A percentile compares a stretch with the other conserved stretches of the same genome.
These are phyloP conservation scores for Abrus pulchellus DNA, from an alignment of 306 rosid species.

Conservation along the genomic window DNA sequence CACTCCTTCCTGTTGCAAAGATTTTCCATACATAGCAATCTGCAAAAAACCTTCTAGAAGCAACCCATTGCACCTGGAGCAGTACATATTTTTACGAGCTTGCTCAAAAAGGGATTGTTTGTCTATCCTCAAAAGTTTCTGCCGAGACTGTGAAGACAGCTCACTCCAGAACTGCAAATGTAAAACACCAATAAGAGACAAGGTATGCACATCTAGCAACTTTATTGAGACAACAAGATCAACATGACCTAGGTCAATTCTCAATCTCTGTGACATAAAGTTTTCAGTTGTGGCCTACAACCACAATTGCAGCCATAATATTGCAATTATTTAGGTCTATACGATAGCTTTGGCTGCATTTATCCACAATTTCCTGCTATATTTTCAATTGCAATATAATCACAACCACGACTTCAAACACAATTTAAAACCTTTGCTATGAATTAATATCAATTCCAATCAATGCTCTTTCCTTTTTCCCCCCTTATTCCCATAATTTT, in stretches of 20 bases:
- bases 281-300: neutral
- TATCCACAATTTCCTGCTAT: neutral
- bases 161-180: conserved; percentile 90
- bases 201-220: conserved; percentile 34
- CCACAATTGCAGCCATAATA: neutral
- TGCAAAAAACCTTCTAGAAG: conserved; percentile 97
- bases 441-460: conserved; percentile 27
- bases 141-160: conserved; percentile 72
- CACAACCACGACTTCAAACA: neutral
- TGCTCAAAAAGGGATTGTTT: conserved; percentile 97
- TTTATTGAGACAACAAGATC: conserved; percentile 30
- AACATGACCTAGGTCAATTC: conserved; percentile 32
- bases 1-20: conserved; percentile 82
- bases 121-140: conserved; percentile 90
- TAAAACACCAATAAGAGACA: conserved; percentile 47
- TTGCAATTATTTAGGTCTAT: neutral
- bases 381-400: neutral
- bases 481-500: neutral
- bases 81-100: conserved; percentile 99
- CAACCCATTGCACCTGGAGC: conserved; percentile 99
- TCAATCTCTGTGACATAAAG: conserved; percentile 8
- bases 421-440: neutral
- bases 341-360: neutral
- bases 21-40: conserved; percentile 94
- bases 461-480: conserved; percentile 22